Percentiles rank a stretch among this genome's conserved stretches.
Evolutionary conservation across 2,329 filamentous ascomycete genomes (phyloP).

Genomic region (Herpotrichia juniperi): DNA sequence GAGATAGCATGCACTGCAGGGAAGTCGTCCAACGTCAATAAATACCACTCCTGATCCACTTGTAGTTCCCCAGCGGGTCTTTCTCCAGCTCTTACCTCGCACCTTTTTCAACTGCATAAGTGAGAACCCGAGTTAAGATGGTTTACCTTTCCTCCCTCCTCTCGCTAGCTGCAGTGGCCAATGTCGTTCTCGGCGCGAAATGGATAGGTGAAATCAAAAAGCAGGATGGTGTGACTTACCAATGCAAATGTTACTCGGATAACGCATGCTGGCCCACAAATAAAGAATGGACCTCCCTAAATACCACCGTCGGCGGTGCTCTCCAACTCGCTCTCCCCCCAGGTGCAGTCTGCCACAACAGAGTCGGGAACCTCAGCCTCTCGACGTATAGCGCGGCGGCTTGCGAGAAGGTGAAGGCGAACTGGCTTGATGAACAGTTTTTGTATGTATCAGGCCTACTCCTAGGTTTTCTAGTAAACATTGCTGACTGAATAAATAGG

Average conservation of each 20-base stretch:
- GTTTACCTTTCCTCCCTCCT: constrained; percentile 25
- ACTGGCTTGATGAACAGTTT: constrained; percentile 38
- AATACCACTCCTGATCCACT: constrained; percentile 8
- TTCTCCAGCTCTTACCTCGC: constrained; percentile 3
- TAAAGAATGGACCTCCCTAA: constrained; percentile 33
- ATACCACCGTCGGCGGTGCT: constrained; percentile 35
- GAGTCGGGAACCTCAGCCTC: constrained; percentile 25
- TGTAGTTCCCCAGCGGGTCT: constrained; percentile 1
- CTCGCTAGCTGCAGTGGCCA: constrained; percentile 25
- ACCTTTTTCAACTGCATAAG: background rate
- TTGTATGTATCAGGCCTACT: constrained; percentile 26
- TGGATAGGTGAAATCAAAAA: constrained; percentile 40
- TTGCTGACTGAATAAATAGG: constrained; percentile 15
- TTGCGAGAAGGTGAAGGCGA: constrained; percentile 32
- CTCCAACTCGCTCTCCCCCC: constrained; percentile 36
- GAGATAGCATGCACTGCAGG: background rate
- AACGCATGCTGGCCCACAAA: constrained; percentile 40
- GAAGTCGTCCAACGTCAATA: constrained; percentile 6
- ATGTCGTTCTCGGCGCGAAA: constrained; percentile 19
- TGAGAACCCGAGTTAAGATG: constrained; percentile 25
- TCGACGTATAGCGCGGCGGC: constrained; percentile 29
- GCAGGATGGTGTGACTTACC: constrained; percentile 27
- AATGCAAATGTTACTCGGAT: constrained; percentile 45
- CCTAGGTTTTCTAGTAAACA: background rate
- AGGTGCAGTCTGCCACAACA: constrained; percentile 35